phyloP scores from a whole-genome alignment of 257 asterid genomes.

The Solanum verrucosum region DNA sequence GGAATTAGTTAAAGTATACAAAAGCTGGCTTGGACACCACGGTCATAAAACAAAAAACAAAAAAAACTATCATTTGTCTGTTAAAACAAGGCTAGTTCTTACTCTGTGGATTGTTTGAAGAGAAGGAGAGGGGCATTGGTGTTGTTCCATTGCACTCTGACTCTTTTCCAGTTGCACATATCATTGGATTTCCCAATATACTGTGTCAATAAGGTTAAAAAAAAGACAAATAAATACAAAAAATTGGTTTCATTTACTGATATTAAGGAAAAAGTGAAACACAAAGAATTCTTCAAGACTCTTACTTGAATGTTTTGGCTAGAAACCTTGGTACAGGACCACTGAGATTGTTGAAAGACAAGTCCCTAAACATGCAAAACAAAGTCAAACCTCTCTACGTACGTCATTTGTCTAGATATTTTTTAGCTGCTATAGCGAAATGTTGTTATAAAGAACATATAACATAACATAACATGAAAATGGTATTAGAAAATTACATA shows the following conservation, averaged over 20 bases:
- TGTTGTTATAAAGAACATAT: background rate
- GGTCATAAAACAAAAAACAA: too few species aligned
- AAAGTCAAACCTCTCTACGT: background rate
- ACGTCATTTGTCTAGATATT: background rate
- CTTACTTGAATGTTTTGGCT: constrained; percentile 77
- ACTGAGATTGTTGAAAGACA: constrained; percentile 87
- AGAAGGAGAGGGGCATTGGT: constrained; percentile 49
- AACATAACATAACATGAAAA: background rate
- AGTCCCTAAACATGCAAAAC: constrained; percentile 43
- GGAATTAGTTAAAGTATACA: background rate
- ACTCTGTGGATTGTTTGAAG: constrained; percentile 50
- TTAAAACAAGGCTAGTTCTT: constrained; percentile 3
- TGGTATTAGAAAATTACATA: constrained; percentile 38
- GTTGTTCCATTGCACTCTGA: constrained; percentile 70
- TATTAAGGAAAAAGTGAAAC: background rate
- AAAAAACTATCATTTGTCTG: background rate
- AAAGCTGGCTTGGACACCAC: background rate
- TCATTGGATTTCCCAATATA: constrained; percentile 75
- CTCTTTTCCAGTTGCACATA: constrained; percentile 80
- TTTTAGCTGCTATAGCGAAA: background rate
- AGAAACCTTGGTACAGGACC: constrained; percentile 75
- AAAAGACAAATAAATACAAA: background rate
- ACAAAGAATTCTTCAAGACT: background rate
- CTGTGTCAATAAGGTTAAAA: constrained; percentile 14
- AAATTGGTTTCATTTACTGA: background rate